phyloP scores from a whole-genome alignment of 306 rosid genomes.

The Comarum palustre region DNA sequence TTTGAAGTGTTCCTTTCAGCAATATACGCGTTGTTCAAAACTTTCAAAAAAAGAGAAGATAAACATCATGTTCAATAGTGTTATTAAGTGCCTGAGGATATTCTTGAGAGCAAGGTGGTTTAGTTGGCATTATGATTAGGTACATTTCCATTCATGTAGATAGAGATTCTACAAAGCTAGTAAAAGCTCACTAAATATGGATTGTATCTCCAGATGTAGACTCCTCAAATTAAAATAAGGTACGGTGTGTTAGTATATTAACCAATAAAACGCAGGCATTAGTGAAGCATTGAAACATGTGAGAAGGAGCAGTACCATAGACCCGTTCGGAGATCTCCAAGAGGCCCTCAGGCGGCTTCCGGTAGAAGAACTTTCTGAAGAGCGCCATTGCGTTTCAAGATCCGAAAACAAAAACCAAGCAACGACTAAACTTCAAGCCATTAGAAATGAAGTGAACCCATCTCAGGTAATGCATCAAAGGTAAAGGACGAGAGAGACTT shows the following conservation, averaged over 20 bases:
- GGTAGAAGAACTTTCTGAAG: constrained; percentile 83
- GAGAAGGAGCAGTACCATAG: constrained; percentile 64
- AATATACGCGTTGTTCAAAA: neutral
- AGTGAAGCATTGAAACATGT: neutral
- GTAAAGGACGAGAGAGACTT: constrained; percentile 52
- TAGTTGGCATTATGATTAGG: too few species aligned
- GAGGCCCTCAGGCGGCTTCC: constrained; percentile 98
- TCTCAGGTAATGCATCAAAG: constrained; percentile 2
- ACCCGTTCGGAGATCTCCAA: constrained; percentile 90
- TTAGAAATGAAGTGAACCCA: constrained; percentile 35
- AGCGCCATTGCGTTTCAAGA: constrained; percentile 70
- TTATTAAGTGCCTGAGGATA: neutral
- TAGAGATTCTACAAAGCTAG: neutral
- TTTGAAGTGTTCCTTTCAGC: too few species aligned
- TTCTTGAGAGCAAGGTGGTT: neutral
- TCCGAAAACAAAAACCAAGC: constrained; percentile 32
- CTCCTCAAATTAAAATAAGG: neutral
- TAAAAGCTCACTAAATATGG: neutral
- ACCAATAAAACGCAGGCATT: neutral
- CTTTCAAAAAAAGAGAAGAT: neutral
- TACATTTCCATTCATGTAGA: neutral
- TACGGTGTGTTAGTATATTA: neutral
- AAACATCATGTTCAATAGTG: constrained; percentile 1
- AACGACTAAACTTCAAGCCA: neutral
- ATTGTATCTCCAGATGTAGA: neutral